Evolutionary conservation across 2,329 filamentous ascomycete genomes (phyloP).

Genomic region (Cladosporium colombiae): DNA sequence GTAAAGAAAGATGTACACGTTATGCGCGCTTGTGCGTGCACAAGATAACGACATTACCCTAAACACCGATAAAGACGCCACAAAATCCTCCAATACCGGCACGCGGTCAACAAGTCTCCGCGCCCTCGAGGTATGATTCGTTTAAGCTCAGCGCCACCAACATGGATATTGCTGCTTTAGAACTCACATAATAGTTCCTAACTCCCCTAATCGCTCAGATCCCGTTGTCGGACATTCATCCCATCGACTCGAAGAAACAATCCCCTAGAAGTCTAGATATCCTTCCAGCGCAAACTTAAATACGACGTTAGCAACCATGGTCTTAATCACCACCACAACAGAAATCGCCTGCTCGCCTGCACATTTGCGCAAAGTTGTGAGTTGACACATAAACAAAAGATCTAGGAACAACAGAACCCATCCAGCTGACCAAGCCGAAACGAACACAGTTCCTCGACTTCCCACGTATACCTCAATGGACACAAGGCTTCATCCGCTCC

Average conservation of each 20-base stretch:
- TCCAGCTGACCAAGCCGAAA: not conserved
- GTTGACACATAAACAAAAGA: not conserved
- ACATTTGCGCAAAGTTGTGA: not conserved
- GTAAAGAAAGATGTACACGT: not conserved
- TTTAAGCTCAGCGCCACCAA: not conserved
- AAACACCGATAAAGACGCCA: not conserved
- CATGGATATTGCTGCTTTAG: not conserved
- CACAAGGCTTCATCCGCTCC: slow-evolving; percentile 18
- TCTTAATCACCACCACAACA: not conserved
- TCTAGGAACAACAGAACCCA: not conserved
- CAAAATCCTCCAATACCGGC: not conserved
- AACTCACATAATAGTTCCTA: not conserved
- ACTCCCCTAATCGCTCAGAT: not conserved
- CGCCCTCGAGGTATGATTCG: not conserved
- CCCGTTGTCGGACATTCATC: not conserved
- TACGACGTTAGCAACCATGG: not conserved
- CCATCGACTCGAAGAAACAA: not conserved
- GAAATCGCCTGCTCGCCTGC: slow-evolving; percentile 2
- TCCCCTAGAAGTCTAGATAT: not conserved
- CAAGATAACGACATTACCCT: not conserved
- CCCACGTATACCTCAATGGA: slow-evolving; percentile 19
- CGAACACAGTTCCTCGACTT: slow-evolving; percentile 26
- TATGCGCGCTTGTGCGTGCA: not conserved
- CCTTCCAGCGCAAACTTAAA: not conserved
- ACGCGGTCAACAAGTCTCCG: not conserved